Evolutionary conservation across 2,329 filamentous ascomycete species (phyloP), one percentile per base, ranked within the genome.

Genomic region (Diaporthe sp.): DNA sequence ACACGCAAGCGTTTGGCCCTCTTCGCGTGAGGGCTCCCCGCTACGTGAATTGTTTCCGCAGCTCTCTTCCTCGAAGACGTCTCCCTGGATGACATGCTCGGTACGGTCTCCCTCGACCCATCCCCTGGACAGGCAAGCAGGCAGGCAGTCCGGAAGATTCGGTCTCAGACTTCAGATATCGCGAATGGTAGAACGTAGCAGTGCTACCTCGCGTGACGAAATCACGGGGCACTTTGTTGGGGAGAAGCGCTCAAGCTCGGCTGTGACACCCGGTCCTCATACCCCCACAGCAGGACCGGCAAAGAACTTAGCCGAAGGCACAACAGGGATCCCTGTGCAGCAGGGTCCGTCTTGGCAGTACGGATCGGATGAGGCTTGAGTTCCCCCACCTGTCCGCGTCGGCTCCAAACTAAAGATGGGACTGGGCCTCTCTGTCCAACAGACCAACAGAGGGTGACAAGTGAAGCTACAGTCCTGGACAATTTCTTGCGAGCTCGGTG

Each of bases 231-330:
- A 49, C 25, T 34, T 49, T 49, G 60, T 19, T 12, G 25, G 25
- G 25, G 17, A 49, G 61, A 49, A 19, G 12, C 22, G 10, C 12
- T 34, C 2, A 25, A 39, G 9, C n/a, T 37, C 19, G 17, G 34
- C 57, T 39, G 19, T 60, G 34, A 13, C 5, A 19, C 31, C 34
- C 31, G 19, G 37, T 22, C 22, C 12, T 8, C 25, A 9, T 39
- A 19, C 3, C 60, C 15, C 31, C 22, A 28, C 42, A 15, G 44
- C 42, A 34, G 8, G 42, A 22, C 42, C 61, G 61, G 61, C 42
- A 65, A 65, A 65, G 42, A 9, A 22, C 42, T 65, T 65, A 65
- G 42, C 61, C 61, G 61, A 19, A 65, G 61, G 12, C 25, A 37
- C 25, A n/a, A 17, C 25, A 0, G 5, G 8, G 39, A 2, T 9